phyloP scores from a whole-genome alignment of 305 asterid species.

The Fraxinus dipetala region DNA sequence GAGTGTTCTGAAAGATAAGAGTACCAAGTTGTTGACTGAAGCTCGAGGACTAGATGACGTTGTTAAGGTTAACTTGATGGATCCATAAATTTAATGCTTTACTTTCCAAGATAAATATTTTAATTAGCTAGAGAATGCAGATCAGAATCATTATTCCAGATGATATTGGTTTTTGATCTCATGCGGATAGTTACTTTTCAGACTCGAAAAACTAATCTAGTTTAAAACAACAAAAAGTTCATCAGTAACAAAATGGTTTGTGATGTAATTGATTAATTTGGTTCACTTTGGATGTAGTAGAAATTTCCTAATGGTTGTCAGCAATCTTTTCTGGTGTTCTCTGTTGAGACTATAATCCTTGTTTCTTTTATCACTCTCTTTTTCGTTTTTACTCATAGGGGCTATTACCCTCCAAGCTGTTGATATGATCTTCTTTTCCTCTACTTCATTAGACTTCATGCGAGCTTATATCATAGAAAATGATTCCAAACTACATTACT shows the following conservation, averaged over 20 bases:
- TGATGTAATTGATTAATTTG: background rate
- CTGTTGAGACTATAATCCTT: background rate
- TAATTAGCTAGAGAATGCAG: background rate
- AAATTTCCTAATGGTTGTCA: background rate
- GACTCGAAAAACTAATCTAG: background rate
- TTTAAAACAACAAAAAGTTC: background rate
- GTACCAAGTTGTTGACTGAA: constrained; percentile 67
- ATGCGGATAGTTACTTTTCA: background rate
- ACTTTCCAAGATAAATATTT: background rate
- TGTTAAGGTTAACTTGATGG: constrained; percentile 57
- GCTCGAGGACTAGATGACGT: constrained; percentile 90
- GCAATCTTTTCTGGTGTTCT: background rate
- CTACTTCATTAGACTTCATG: background rate
- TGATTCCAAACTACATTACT: background rate
- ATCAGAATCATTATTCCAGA: background rate
- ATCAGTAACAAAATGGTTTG: background rate
- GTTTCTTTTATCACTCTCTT: background rate
- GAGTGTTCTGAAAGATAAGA: constrained; percentile 76
- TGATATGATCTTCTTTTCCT: background rate
- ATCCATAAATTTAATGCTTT: background rate
- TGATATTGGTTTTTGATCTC: background rate
- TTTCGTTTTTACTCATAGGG: background rate
- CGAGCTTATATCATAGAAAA: background rate
- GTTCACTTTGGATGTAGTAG: background rate
- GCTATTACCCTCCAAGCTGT: background rate